These are phyloP conservation scores for Kodamaea arcana DNA, from an alignment of 1,139 yeast genomes.

Conservation along the genomic window DNA sequence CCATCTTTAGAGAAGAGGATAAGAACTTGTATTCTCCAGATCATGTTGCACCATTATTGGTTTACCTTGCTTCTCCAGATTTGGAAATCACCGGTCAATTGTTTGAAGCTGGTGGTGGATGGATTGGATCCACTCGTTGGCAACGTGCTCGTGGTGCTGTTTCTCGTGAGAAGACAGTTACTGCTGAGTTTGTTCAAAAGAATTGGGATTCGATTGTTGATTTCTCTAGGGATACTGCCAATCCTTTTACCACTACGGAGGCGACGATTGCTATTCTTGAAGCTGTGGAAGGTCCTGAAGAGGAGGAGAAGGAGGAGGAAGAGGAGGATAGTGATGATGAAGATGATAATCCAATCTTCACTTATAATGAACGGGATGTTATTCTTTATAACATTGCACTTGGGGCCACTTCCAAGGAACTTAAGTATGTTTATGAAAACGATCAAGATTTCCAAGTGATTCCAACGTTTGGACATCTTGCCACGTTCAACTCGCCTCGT, in stretches of 20 bases:
- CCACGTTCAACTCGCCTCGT: constrained; percentile 52
- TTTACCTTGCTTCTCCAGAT: constrained; percentile 70
- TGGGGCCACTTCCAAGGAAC: constrained; percentile 78
- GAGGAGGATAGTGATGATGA: constrained; percentile 50
- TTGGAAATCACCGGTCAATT: constrained; percentile 65
- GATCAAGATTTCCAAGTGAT: constrained; percentile 78
- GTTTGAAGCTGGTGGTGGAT: constrained; percentile 70
- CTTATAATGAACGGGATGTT: constrained; percentile 64
- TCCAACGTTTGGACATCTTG: constrained; percentile 90
- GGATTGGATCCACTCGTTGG: constrained; percentile 95
- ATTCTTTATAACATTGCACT: constrained; percentile 86
- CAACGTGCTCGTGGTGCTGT: constrained; percentile 88
- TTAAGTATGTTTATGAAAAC: constrained; percentile 78
- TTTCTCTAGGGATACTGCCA: constrained; percentile 56
- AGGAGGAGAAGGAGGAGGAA: constrained; percentile 45
- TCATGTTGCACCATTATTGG: constrained; percentile 87
- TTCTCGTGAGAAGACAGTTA: constrained; percentile 45
- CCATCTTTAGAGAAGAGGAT: constrained; percentile 76
- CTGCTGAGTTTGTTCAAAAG: constrained; percentile 69
- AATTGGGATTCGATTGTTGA: constrained; percentile 64
- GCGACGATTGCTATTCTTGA: constrained; percentile 74
- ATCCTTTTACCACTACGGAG: constrained; percentile 67
- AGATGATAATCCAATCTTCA: constrained; percentile 42
- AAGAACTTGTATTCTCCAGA: constrained; percentile 79
- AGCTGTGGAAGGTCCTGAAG: constrained; percentile 55